These are phyloP conservation scores for Capronia epimyces DNA, from an alignment of 2,329 filamentous ascomycete genomes.

Conservation along the genomic window DNA sequence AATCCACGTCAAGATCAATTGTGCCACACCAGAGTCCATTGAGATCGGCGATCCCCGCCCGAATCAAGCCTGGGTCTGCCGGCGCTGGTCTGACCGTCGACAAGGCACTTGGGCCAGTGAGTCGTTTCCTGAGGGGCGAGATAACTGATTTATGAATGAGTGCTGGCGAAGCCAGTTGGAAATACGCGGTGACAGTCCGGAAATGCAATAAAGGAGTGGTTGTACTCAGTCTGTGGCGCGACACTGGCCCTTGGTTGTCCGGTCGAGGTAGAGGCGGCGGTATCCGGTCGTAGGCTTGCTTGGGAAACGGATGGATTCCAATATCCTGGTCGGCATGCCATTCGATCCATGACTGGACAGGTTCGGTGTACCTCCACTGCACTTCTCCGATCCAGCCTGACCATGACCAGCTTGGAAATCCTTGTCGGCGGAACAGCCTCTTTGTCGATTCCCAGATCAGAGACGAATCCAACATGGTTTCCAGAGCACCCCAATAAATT, in stretches of 20 bases:
- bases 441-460: conserved; percentile 29
- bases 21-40: conserved; percentile 29
- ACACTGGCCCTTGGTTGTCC: conserved; percentile 12
- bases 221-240: conserved; percentile 18
- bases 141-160: conserved; percentile 27
- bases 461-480: conserved; percentile 28
- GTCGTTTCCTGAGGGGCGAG: conserved; percentile 28
- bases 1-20: conserved; percentile 26
- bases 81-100: conserved; percentile 28
- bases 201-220: conserved; percentile 26
- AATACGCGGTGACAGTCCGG: conserved; percentile 22
- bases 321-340: conserved; percentile 23
- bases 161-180: conserved; percentile 23
- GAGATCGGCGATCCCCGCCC: conserved; percentile 26
- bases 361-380: conserved; percentile 29
- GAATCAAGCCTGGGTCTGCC: conserved; percentile 27
- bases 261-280: conserved; percentile 21
- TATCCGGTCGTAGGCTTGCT: conserved; percentile 22
- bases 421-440: conserved; percentile 19
- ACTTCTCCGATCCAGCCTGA: conserved; percentile 29
- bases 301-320: conserved; percentile 21
- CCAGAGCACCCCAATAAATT: conserved; percentile 26
- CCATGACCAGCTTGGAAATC: conserved; percentile 29
- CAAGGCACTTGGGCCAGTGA: conserved; percentile 28
- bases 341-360: conserved; percentile 27